Evolutionary conservation across 2,329 filamentous ascomycete genomes (phyloP), one percentile per base, ranked within the genome.

Genomic region (Ophiostoma australiae): DNA sequence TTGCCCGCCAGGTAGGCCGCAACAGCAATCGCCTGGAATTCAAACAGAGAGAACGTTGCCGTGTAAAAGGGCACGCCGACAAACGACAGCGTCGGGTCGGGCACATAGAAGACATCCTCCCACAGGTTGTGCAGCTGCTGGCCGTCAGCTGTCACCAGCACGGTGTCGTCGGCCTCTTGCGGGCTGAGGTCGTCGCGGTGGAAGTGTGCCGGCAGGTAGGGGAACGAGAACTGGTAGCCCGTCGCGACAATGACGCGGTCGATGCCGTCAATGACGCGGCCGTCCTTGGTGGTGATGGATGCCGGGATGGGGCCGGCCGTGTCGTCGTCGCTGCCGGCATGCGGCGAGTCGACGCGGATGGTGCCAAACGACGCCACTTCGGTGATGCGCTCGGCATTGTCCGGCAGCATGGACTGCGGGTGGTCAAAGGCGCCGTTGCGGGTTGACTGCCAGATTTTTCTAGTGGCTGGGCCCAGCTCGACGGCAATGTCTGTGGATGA

Each of bases 31-130:
- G 88, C 88, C 76, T 92, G 90, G 74, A 90, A 90, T 72, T 91
- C 89, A 72, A 91, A 91, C 0, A 91, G 80, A 0, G 87, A 87
- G 75, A 91, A 92, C 0, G 89, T 91, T 0, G 88, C 87, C 0
- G 86, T 86, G 75, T 90, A 86, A 75, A 87, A 90, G 0, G 87
- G 88, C 0, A 89, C 85, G 0, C 89, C 89, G 23, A 91, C 80
- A 73, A 91, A 91, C 0, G 82, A 80, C 0, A 91, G 80, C 0
- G 86, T 85, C 0, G 89, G 88, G 72, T 91, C 89, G 0, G 84
- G 83, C 63, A 91, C 90, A 78, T 91, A 91, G 76, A 90, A 91
- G 17, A 91, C 88, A 76, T 92, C 89, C 72, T 87, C 87, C 80
- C 91, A 87, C 65, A 73, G 58, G 58, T 73, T 73, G 75, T 91